These are phyloP conservation scores for Rutstroemia sp. DNA, from an alignment of 2,329 filamentous ascomycete genomes.

Conservation along the genomic window DNA sequence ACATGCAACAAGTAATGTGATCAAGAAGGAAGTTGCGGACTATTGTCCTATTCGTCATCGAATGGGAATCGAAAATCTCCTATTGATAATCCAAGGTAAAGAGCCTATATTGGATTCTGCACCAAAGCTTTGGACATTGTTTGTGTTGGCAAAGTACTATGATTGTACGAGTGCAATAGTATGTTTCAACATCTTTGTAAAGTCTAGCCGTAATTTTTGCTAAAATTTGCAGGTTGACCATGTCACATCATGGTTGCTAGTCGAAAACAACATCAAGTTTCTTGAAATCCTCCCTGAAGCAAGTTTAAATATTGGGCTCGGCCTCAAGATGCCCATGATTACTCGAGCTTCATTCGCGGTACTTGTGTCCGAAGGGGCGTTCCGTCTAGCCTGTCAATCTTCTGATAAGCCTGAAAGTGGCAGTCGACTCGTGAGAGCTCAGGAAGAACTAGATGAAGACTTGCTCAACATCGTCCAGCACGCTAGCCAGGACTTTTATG, in stretches of 20 bases:
- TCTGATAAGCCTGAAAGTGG: background rate
- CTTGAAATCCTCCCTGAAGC: conserved; percentile 58
- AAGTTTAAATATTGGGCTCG: conserved; percentile 48
- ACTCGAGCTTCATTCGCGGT: conserved; percentile 47
- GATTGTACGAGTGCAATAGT: conserved; percentile 42
- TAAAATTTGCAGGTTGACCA: conserved; percentile 31
- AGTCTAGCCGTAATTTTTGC: background rate
- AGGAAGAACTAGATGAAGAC: conserved; percentile 45
- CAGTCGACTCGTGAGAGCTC: conserved; percentile 37
- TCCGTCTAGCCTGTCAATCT: conserved; percentile 27
- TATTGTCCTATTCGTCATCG: conserved; percentile 60
- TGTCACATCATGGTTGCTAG: conserved; percentile 52
- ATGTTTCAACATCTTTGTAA: conserved; percentile 14
- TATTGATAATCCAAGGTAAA: conserved; percentile 50
- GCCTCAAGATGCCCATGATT: conserved; percentile 37
- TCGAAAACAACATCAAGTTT: conserved; percentile 46
- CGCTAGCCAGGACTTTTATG: conserved; percentile 45
- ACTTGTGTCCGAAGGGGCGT: conserved; percentile 55
- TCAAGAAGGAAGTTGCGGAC: conserved; percentile 35
- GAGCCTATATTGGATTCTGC: conserved; percentile 55
- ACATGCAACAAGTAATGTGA: background rate
- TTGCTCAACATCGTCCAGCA: conserved; percentile 51
- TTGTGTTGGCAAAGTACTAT: conserved; percentile 52
- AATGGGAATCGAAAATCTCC: conserved; percentile 53
- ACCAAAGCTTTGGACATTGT: conserved; percentile 59